Evolutionary conservation across 306 rosid species (phyloP), one percentile per base, ranked within the genome.

Genomic region (Cucurbita ficifolia): DNA sequence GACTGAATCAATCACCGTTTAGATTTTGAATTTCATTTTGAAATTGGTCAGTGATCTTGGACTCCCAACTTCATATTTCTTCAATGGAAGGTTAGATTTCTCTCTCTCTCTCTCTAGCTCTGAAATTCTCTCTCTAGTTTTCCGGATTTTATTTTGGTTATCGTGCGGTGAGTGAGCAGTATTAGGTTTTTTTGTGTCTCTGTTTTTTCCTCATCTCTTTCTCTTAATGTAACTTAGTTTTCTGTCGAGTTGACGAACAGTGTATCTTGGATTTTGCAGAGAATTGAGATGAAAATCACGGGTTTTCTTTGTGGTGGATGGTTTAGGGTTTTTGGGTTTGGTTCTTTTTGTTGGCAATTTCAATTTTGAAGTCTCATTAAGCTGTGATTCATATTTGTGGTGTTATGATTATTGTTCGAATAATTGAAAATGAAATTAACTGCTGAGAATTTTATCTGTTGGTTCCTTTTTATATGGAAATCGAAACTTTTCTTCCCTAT

Each of bases 61-160:
- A 72, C 76, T 72, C 76, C 58, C 62, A 53, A n/a, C 61, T 72
- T 53, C 76, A 54, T 38, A 17, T 18, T 36, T 72, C 76, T 55
- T 36, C 76, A 72, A 72, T 72, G 76, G 76, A 72, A 72, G 76
- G 76, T 72, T 51, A 72, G 76, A 40, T 53, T 72, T 54, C 63
- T 72, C 61, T 49, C 74, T 51, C 56, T 53, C 63, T 72, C 61
- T 49, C 74, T 51, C 56, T 65, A 65, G 52, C 24, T 71, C 24
- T 49, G 61, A 33, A 71, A 18, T 72, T 72, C 18, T 70, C 75
- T 70, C 29, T 70, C 59, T 29, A 45, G 9, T 49, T 19, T 6
- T 24, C 10, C 10, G n/a, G 60, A 51, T 13, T 70, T 70, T 12
- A 49, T 48, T n/a, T 50, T 18, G 29, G 43, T 5, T 29, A 22